Conservation (phyloP, 306 rosid species). For the Vicia villosa region DNA sequence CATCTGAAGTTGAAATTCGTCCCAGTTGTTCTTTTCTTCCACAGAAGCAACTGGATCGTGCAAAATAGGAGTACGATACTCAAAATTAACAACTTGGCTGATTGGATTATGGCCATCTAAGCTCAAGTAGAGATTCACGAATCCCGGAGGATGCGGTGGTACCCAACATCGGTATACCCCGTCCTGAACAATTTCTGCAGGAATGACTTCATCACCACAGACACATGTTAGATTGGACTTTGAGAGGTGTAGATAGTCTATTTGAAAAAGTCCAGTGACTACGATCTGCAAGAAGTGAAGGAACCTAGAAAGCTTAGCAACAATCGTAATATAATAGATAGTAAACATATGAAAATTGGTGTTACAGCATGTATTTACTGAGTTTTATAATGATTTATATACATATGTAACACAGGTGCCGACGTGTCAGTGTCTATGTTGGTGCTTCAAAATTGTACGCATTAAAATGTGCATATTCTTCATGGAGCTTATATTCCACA, state of each 20-base stretch:
- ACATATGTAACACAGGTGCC: background rate
- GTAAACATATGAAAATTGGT: conserved; percentile 23
- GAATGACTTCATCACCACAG: conserved; percentile 68
- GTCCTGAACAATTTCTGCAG: conserved; percentile 68
- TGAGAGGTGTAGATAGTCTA: conserved; percentile 59
- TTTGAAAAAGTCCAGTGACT: conserved; percentile 69
- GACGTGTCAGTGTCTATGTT: background rate
- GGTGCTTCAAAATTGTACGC: background rate
- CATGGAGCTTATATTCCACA: conserved; percentile 12
- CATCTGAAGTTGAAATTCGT: conserved; percentile 64
- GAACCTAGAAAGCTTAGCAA: conserved; percentile 27
- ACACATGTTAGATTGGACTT: conserved; percentile 66
- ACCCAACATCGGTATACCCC: conserved; percentile 88
- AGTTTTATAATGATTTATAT: background rate
- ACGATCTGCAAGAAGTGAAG: conserved; percentile 66
- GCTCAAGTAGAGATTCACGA: conserved; percentile 68
- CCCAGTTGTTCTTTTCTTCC: conserved; percentile 60
- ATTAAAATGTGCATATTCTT: conserved; percentile 25
- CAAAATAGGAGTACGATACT: conserved; percentile 64
- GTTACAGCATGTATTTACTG: conserved; percentile 4
- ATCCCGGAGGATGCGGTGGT: conserved; percentile 64
- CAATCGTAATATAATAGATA: conserved; percentile 29
- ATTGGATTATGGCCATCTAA: conserved; percentile 83
- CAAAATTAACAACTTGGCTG: conserved; percentile 80
- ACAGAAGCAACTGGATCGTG: conserved; percentile 45